A percentile compares a stretch with the other conserved stretches of the same genome.
phyloP scores from a whole-genome alignment of 768 basidiomycete species.

The Mycena vitilis region DNA sequence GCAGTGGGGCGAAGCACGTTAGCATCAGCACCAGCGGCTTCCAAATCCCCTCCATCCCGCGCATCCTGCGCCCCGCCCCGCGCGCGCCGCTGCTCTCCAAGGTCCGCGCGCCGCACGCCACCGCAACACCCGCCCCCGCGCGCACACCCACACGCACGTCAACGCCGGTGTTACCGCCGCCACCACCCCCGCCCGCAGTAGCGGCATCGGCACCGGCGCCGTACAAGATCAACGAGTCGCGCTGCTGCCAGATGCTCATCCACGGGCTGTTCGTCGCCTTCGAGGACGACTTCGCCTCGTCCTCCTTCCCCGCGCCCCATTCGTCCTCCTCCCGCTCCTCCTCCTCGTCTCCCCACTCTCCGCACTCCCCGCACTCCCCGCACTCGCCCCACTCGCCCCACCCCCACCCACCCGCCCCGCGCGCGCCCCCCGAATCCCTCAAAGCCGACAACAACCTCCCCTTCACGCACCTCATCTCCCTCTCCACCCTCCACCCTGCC shows the following conservation, averaged over 20 bases:
- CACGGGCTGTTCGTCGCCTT: conserved; percentile 40
- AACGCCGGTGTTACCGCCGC: no score
- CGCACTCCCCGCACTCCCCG: no score
- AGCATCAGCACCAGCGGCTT: conserved; percentile 13
- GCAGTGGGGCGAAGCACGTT: background rate
- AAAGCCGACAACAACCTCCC: conserved; percentile 30
- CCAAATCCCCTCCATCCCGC: conserved; percentile 25
- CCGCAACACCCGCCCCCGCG: background rate
- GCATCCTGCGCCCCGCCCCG: conserved; percentile 21
- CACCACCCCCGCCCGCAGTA: no score
- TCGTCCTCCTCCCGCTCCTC: no score
- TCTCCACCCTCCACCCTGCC: conserved; percentile 26
- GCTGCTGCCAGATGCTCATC: conserved; percentile 38
- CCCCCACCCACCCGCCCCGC: no score
- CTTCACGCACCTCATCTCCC: conserved; percentile 37
- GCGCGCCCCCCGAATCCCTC: conserved; percentile 25
- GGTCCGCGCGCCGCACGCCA: background rate
- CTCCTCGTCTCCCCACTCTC: no score
- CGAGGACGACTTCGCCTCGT: conserved; percentile 37
- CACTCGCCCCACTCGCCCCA: background rate
- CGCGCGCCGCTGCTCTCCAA: conserved; percentile 22
- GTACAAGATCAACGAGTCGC: conserved; percentile 29
- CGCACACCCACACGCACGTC: conserved; percentile 13
- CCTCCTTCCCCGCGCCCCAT: no score
- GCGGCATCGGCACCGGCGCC: no score